Base-by-base conservation (phyloP, 2,329 filamentous ascomycete species). In the Apiospora arundinis region DNA sequence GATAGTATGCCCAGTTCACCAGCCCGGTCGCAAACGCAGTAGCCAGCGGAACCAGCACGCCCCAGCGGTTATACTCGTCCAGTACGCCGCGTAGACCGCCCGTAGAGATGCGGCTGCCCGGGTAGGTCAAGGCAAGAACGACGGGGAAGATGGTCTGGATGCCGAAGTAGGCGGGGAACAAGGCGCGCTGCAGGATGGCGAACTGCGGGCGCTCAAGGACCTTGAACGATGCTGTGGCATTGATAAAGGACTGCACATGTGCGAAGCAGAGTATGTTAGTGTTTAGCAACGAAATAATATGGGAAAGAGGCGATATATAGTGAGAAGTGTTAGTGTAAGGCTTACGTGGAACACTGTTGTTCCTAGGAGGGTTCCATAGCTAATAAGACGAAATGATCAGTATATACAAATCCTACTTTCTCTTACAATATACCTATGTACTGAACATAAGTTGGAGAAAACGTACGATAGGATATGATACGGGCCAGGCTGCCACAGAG, bases 141-240 rank as follows among this genome's bases (percentile, higher is more conserved):
- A 92, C 81, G 0, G 96, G 94, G 0, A 95, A 85, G 7, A 88
- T 86, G 4, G 94, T 91, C 83, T 98, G 95, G 71, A 98, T 85
- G 65, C 89, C 86, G 81, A 98, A 98, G 86, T 97, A 99, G 77
- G 94, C 87, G 45, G 94, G 94, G 84, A 98, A 97, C 69, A 95
- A 89, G 74, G 90, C 90, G 75, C 90, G 88, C 82, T 98, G 95
- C 44, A 98, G 88, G 23, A 90, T 87, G 37, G 92, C 90, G 85
- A 99, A 98, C 79, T 94, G 90, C 0, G 93, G 90, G 37, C 94
- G 90, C 37, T 94, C 90, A 48, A 98, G 90, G 14, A 89, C 88
- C 78, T 88, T 91, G 86, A 92, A 97, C 77, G 94, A 91, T 70
- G 95, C 86, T 69, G 94, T 90, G 72, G 94, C 88, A 77, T 89